These are phyloP conservation scores for Beauveria caledonica DNA, from an alignment of 2,329 filamentous ascomycete species.

Conservation along the genomic window DNA sequence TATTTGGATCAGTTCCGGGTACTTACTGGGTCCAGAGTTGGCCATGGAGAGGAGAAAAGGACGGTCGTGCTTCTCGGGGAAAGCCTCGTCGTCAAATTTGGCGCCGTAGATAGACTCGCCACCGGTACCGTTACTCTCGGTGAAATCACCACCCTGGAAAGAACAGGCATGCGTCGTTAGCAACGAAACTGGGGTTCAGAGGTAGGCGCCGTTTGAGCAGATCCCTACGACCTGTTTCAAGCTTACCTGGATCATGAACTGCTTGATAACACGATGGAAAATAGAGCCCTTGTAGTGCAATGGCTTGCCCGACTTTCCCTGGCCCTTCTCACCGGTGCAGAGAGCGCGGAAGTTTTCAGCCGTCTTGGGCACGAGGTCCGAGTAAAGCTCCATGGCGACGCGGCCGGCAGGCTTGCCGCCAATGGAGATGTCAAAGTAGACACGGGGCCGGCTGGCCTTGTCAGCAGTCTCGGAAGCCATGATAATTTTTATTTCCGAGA, in stretches of 20 bases:
- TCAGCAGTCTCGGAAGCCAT: conserved; percentile 35
- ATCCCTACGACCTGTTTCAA: not conserved
- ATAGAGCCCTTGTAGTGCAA: conserved; percentile 87
- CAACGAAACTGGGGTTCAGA: not conserved
- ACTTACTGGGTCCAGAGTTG: conserved; percentile 80
- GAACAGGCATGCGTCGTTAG: not conserved
- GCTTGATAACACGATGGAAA: conserved; percentile 97
- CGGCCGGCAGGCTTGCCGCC: conserved; percentile 66
- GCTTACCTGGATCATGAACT: conserved; percentile 73
- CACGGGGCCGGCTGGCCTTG: conserved; percentile 58
- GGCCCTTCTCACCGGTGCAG: conserved; percentile 90
- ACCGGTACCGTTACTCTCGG: conserved; percentile 84
- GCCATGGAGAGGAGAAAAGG: conserved; percentile 97
- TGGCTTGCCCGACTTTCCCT: conserved; percentile 71
- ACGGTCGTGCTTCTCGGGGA: conserved; percentile 81
- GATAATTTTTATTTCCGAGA: not conserved
- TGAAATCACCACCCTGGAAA: conserved; percentile 90
- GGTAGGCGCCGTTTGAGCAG: not conserved
- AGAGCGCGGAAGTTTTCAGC: conserved; percentile 92
- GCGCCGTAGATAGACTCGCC: conserved; percentile 96
- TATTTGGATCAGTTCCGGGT: not conserved
- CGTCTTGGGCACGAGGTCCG: conserved; percentile 79
- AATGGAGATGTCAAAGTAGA: conserved; percentile 90
- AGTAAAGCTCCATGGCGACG: conserved; percentile 76
- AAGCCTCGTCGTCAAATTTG: conserved; percentile 97